Evolutionary conservation across 2,329 filamentous ascomycete genomes (phyloP), one percentile per base, ranked within the genome.

Genomic region (Chaetomium globosum): DNA sequence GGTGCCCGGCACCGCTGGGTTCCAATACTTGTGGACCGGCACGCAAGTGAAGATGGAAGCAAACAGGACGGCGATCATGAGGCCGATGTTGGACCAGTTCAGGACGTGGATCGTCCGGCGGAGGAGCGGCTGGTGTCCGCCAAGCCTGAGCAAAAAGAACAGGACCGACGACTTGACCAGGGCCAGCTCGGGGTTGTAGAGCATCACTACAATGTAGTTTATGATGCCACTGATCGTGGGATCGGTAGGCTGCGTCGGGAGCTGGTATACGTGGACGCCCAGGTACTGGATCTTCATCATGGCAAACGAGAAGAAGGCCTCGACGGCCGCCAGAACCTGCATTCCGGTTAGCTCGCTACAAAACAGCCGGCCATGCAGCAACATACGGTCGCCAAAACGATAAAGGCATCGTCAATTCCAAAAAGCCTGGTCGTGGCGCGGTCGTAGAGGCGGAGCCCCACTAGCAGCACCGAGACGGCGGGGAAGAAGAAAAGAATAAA

Each of bases 141-240:
- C 71, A 21, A 76, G 68, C 8, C 74, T 70, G 16, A 75, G 67
- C 9, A 76, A 68, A 64, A 76, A 76, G 36, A 73, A 69, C 19
- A 76, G 70, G 9, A 76, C 71, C 1, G 75, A 76, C 1, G 70
- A 71, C 57, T 76, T 76, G 65, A 76, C 73, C 19, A 76, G 67
- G 21, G 71, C 73, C 8, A 76, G 69, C 54, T 74, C 69, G 10
- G 75, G 75, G 55, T 75, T 76, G 61, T 76, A 76, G 1, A 73
- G 63, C 21, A 74, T 46, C 13, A 74, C 68, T 46, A 73, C 71
- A n/a, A 73, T 64, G 55, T 72, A 73, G 62, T 71, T 71, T 65
- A 69, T 70, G 53, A 70, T 69, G 61, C 67, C 64, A 28, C 67
- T 69, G n/a, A 69, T 63, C 36, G 68, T 68, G n/a, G 69, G 68